phyloP scores from a whole-genome alignment of 2,329 filamentous ascomycete genomes.

The Botrytis hyacinthi region DNA sequence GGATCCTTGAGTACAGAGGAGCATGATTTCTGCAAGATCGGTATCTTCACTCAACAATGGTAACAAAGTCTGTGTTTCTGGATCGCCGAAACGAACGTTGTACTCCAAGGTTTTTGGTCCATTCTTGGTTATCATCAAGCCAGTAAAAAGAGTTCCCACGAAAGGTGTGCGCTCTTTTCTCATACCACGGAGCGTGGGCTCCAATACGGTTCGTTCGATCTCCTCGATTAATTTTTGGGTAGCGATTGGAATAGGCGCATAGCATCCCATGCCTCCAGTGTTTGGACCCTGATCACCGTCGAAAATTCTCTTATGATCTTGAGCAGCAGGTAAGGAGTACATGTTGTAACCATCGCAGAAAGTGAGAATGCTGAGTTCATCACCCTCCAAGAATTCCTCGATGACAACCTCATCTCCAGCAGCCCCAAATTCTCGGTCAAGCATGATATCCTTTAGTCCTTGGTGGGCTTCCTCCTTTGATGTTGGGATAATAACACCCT shows the following conservation, averaged over 20 bases:
- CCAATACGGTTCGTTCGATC: conserved; percentile 79
- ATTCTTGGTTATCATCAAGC: conserved; percentile 83
- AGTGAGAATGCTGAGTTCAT: conserved; percentile 87
- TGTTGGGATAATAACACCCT: conserved; percentile 75
- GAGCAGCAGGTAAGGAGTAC: conserved; percentile 80
- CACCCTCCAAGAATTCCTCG: conserved; percentile 87
- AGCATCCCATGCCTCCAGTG: conserved; percentile 97
- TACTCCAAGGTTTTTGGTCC: conserved; percentile 87
- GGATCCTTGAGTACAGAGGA: conserved; percentile 75
- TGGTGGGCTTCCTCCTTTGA: conserved; percentile 78
- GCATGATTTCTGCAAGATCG: conserved; percentile 84
- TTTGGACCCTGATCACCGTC: conserved; percentile 90
- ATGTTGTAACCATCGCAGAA: conserved; percentile 90
- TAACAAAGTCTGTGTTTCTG: conserved; percentile 84
- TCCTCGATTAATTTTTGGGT: conserved; percentile 70
- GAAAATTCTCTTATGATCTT: conserved; percentile 94
- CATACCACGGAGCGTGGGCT: conserved; percentile 89
- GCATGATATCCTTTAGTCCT: conserved; percentile 87
- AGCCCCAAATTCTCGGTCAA: conserved; percentile 78
- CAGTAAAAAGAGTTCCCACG: conserved; percentile 77
- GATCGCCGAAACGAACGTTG: conserved; percentile 90
- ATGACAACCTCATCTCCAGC: conserved; percentile 92
- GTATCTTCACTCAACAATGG: conserved; percentile 73
- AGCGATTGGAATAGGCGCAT: conserved; percentile 82
- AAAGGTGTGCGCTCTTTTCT: conserved; percentile 72